Conservation (phyloP, 2,329 filamentous ascomycete genomes). For the Aphanocladium album region DNA sequence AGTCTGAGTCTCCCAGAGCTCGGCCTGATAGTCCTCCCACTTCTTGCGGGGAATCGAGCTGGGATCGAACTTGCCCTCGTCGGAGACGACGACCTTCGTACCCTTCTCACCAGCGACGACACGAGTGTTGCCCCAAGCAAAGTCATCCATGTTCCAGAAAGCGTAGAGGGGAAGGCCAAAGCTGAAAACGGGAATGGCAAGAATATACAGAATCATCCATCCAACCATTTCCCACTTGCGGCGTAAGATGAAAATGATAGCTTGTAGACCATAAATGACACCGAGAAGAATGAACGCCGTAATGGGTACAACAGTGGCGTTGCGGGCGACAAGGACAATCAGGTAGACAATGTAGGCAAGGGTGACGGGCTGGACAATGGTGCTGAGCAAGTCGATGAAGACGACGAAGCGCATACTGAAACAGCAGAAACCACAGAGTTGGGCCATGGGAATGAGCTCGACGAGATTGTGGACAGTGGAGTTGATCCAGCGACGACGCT, state of each 20-base stretch:
- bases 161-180: conserved; percentile 86
- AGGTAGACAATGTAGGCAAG: conserved; percentile 87
- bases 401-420: conserved; percentile 99
- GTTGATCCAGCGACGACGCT: conserved; percentile 99
- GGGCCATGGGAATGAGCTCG: conserved; percentile 86
- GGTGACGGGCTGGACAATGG: conserved; percentile 85
- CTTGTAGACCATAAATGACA: conserved; percentile 96
- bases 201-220: conserved; percentile 95
- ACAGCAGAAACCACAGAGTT: conserved; percentile 99
- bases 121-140: conserved; percentile 98
- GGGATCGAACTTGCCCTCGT: conserved; percentile 97
- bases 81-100: conserved; percentile 85
- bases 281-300: conserved; percentile 86
- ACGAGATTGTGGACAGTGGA: conserved; percentile 97
- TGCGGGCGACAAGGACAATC: conserved; percentile 64
- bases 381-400: conserved; percentile 88
- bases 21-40: conserved; percentile 98
- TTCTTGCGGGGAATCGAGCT: conserved; percentile 90
- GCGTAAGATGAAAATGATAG: conserved; percentile 91
- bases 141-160: conserved; percentile 99
- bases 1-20: conserved; percentile 93
- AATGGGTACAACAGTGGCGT: conserved; percentile 64
- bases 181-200: conserved; percentile 87
- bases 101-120: conserved; percentile 92
- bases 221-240: conserved; percentile 99